Conservation (phyloP, 371 early-diverging fungal genomes). For the Mucor plumbeus region DNA sequence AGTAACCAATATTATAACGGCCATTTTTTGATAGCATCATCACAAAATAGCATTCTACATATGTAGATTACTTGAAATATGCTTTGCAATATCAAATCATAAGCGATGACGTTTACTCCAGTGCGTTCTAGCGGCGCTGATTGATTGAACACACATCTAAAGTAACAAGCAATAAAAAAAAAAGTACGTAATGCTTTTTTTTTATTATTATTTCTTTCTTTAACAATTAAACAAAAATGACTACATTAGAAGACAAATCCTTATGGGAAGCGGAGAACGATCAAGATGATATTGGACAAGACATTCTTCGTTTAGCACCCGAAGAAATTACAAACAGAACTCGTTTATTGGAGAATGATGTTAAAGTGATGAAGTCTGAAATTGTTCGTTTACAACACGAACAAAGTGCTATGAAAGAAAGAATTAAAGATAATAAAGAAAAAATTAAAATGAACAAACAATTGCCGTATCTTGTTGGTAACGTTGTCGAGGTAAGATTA, state of each 20-base stretch:
- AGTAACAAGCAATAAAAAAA: background rate
- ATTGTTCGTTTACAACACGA: constrained; percentile 87
- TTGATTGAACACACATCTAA: background rate
- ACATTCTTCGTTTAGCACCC: constrained; percentile 85
- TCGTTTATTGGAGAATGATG: constrained; percentile 94
- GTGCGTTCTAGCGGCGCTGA: background rate
- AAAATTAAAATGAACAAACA: constrained; percentile 99
- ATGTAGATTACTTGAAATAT: too few relatives aligned
- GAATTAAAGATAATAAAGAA: constrained; percentile 98
- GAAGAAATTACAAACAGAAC: constrained; percentile 93
- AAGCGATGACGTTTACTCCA: background rate
- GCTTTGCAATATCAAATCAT: background rate
- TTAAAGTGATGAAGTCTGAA: constrained; percentile 95
- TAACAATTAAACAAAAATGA: constrained; percentile 37
- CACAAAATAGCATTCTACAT: too few relatives aligned
- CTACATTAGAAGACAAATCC: constrained; percentile 72
- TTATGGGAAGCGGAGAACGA: constrained; percentile 64
- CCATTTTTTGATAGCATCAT: too few relatives aligned
- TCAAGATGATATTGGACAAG: constrained; percentile 82
- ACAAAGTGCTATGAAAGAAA: constrained; percentile 85
- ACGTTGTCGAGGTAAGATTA: constrained; percentile 94
- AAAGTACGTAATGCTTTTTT: constrained; percentile 15
- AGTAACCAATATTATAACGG: too few relatives aligned
- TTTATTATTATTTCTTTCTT: background rate
- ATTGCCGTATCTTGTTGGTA: constrained; percentile 98